Base-by-base conservation (phyloP, 768 basidiomycete genomes). In the Calocybe indica region DNA sequence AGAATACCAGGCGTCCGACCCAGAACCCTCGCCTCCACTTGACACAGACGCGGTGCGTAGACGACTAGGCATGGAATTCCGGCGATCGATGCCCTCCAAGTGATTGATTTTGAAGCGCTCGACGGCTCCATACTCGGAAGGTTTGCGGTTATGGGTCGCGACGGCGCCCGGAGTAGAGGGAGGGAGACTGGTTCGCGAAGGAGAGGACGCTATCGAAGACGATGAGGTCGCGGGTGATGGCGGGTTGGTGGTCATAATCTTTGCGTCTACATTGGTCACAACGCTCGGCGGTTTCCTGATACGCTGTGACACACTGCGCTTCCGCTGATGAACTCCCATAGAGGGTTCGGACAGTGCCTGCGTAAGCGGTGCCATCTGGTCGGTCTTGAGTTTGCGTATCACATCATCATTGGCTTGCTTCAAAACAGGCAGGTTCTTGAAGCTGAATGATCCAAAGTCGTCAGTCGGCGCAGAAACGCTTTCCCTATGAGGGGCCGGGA, bases 391-490 rank as follows among this genome's bases (percentile, higher is more conserved):
- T 67, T 97, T 96, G 51, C 91, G 83, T 56, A 99, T 96, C 55
- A 98, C 84, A 61, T 98, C 94, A 66, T 99, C 96, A 63, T 99
- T 99, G 12, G 92, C 93, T 66, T 97, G 93, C 69, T 98, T 99
- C 65, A 98, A 71, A 6, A 96, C 80, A 0, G 92, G 92, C 37
- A 97, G 65, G 61, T 99, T 99, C 75, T 97, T 97, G 79, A 93
- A 99, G 67, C 87, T 92, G 73, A 99, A 99, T 0, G 92, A 85
- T 14, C 96, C 96, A 67, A 98, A 99, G 59, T 97, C 94, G 58
- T 95, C 92, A 53, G 79, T 81, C 28, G 82, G 77, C 29, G 85
- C 78, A 5, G 68, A 61, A 12, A 66, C 69, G 5, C 61, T 58
- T 1, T 66, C 65, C 8, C 73, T 61, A 45, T 57, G 55, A 50